A percentile compares a stretch with the other conserved stretches of the same genome.
Conservation (phyloP, 768 basidiomycete genomes). For the Phanerochaete sordida region DNA sequence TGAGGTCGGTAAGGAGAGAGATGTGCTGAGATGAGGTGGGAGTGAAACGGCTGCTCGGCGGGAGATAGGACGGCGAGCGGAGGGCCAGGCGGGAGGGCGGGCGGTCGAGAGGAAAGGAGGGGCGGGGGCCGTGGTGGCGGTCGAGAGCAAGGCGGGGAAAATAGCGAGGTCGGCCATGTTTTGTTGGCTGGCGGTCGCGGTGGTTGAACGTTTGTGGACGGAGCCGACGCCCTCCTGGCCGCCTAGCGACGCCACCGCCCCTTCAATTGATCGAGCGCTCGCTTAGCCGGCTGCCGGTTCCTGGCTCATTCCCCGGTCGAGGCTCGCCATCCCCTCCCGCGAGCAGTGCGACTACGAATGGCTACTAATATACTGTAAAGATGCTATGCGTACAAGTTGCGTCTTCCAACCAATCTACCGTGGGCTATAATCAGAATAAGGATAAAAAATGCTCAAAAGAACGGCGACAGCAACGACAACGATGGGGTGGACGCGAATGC, state of each 20-base stretch:
- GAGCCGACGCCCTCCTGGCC: not conserved
- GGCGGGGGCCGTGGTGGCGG: not conserved
- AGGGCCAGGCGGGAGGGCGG: not conserved
- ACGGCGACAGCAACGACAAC: conserved; percentile 7
- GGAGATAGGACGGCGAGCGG: not conserved
- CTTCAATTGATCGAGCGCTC: not conserved
- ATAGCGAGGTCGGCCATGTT: not conserved
- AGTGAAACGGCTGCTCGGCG: not conserved
- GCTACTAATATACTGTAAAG: conserved; percentile 3
- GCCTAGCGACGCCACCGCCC: conserved; percentile 8
- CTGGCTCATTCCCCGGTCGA: not conserved
- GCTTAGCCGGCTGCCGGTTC: not conserved
- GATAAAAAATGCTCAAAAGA: conserved; percentile 4
- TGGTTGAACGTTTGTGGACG: not conserved
- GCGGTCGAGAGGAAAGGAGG: conserved; percentile 2
- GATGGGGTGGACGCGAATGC: not conserved
- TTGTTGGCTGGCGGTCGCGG: not conserved
- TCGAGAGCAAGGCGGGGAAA: not conserved
- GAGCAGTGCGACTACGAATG: not conserved
- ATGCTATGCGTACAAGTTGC: conserved; percentile 3
- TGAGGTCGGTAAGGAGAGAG: not conserved
- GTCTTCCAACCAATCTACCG: conserved; percentile 3
- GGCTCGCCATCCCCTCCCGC: not conserved
- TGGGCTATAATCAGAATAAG: conserved; percentile 2
- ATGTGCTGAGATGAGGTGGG: not conserved